Base-by-base conservation (phyloP, 208 protist species). In the Trypanosomatidae sp. region DNA sequence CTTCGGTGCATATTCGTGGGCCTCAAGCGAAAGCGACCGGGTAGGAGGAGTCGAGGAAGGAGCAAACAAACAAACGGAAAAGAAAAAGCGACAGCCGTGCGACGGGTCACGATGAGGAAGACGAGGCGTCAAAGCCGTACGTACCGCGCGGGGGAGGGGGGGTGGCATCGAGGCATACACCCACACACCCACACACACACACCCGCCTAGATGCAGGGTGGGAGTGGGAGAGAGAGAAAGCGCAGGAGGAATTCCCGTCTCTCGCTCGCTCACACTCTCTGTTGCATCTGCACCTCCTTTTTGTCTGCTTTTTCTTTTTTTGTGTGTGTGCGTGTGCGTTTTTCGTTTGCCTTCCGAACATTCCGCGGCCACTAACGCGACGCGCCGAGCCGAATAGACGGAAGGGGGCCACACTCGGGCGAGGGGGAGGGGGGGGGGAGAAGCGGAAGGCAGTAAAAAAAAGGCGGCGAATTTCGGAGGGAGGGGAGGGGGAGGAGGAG, bases 1-100 rank as follows among this genome's bases (percentile, higher is more conserved):
- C 66, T 69, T 69, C 66, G 66, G 66, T 69, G 28, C 66, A 52
- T 43, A 59, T 56, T 56, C 49, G 66, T 69, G 66, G 66, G 33
- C 66, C 66, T 69, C 66, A 69, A 69, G 66, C 66, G 33, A n/a
- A 15, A 69, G 49, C 15, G 30, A 44, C 6, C 15, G 10, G 4
- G 22, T 36, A 0, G 55, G 12, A 60, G 55, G 22, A 39, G 13
- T 52, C 15, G 41, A 56, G 28, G 12, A 56, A 22, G 47, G 44
- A 22, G 15, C 17, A 25, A 36, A 62, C 4, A 2, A n/a, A 44
- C 0, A 3, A 62, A 62, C 41, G 15, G 19, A 19, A 39, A 62
- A 36, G 25, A 62, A 9, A 1, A 22, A 12, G 15, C 0, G 43
- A 44, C 33, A 62, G 19, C 46, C 5, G 3, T 10, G 25, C n/a